Percentiles rank a stretch among this genome's conserved stretches.
Conservation (phyloP, 169 alveolate species). For the Ophryocystis elektroscirrha region DNA sequence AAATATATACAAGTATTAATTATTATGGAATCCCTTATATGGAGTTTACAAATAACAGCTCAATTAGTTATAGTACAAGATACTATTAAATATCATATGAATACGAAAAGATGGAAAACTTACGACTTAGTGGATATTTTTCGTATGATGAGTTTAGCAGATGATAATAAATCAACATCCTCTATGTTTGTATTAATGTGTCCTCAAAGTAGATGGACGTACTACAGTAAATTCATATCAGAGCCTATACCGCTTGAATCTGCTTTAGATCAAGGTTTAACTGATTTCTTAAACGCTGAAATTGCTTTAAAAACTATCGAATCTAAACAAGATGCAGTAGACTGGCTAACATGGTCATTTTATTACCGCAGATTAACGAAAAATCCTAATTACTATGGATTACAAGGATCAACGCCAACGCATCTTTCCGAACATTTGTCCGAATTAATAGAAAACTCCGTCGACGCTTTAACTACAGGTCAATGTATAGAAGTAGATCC, state of each 20-base stretch:
- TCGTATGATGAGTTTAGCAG: conserved; percentile 63
- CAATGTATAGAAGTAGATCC: conserved; percentile 67
- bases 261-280: conserved; percentile 65
- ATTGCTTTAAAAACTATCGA: conserved; percentile 79
- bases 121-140: conserved; percentile 22
- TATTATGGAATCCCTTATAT: conserved; percentile 58
- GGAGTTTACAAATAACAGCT: conserved; percentile 56
- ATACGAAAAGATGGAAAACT: conserved; percentile 12
- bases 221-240: conserved; percentile 74
- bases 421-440: conserved; percentile 77
- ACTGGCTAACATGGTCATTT: conserved; percentile 98
- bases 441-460: conserved; percentile 73
- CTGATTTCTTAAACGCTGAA: conserved; percentile 85
- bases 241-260: conserved; percentile 96
- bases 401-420: conserved; percentile 65
- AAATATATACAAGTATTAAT: conserved; percentile 59
- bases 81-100: conserved; percentile 32
- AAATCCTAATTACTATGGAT: conserved; percentile 95
- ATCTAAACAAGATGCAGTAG: conserved; percentile 84
- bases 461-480: conserved; percentile 65
- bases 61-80: conserved; percentile 48
- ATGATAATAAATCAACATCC: conserved; percentile 23
- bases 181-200: conserved; percentile 41
- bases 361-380: conserved; percentile 83
- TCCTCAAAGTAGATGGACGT: conserved; percentile 72